Percentiles rank a stretch among this genome's conserved stretches.
Evolutionary conservation across 305 asterid species (phyloP).

Genomic region (Fraxinus greggii): DNA sequence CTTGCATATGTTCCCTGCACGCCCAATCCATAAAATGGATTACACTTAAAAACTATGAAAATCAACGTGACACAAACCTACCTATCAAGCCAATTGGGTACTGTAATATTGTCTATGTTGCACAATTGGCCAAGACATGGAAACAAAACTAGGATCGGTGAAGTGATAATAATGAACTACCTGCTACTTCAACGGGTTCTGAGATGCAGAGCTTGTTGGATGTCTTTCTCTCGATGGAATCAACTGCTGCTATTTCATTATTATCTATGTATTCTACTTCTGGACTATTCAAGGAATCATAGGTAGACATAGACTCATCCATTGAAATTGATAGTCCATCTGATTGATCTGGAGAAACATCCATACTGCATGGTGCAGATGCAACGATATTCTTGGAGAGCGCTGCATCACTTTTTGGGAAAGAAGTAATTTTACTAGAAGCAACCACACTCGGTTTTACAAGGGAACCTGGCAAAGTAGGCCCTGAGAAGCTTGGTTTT

Average conservation of each 20-base stretch:
- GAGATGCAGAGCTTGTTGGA: slow-evolving; percentile 64
- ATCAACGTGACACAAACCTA: neutral
- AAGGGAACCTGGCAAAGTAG: slow-evolving; percentile 35
- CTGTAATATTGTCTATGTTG: neutral
- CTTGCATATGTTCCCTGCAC: slow-evolving; percentile 62
- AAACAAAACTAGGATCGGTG: neutral
- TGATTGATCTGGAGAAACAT: slow-evolving; percentile 50
- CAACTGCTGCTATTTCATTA: slow-evolving; percentile 49
- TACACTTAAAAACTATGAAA: neutral
- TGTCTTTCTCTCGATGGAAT: slow-evolving; percentile 70
- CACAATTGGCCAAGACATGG: neutral
- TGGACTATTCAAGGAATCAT: slow-evolving; percentile 82
- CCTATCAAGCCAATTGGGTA: neutral
- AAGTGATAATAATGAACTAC: slow-evolving; percentile 32
- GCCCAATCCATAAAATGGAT: neutral
- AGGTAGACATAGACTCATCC: slow-evolving; percentile 93
- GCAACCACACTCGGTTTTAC: slow-evolving; percentile 45
- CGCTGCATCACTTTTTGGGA: slow-evolving; percentile 37
- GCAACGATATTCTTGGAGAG: slow-evolving; percentile 32
- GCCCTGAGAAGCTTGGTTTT: slow-evolving; percentile 38
- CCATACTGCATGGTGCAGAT: slow-evolving; percentile 36
- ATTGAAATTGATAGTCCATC: slow-evolving; percentile 66
- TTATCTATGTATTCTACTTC: slow-evolving; percentile 80
- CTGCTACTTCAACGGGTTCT: slow-evolving; percentile 48
- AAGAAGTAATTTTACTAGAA: slow-evolving; percentile 34